Conservation (phyloP, 805 yeast species). For the Candida easanensis region DNA sequence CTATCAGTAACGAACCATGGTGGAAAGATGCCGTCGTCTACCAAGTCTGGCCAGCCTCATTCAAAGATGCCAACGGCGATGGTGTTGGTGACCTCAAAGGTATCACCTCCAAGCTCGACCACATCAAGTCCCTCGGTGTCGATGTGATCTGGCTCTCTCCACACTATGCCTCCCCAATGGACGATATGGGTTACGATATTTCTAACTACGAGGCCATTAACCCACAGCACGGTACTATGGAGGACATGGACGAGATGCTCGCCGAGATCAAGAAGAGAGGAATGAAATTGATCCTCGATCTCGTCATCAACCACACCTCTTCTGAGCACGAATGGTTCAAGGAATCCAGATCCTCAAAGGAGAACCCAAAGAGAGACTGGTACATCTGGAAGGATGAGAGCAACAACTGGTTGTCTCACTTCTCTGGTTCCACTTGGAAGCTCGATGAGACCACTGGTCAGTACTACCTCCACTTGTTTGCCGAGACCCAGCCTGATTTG, state of each 20-base stretch:
- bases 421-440: conserved; percentile 56
- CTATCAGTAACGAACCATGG: conserved; percentile 30
- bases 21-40: conserved; percentile 58
- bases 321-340: conserved; percentile 56
- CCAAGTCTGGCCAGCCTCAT: conserved; percentile 62
- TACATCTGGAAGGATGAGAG: conserved; percentile 58
- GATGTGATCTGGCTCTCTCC: conserved; percentile 59
- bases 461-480: conserved; percentile 54
- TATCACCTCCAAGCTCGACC: conserved; percentile 48
- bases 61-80: conserved; percentile 56
- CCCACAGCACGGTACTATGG: conserved; percentile 51
- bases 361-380: conserved; percentile 59
- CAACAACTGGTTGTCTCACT: conserved; percentile 53
- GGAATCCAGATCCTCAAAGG: conserved; percentile 49
- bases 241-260: conserved; percentile 49
- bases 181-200: conserved; percentile 64
- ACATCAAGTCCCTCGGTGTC: conserved; percentile 46
- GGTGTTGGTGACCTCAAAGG: conserved; percentile 60
- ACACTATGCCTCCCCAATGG: conserved; percentile 55
- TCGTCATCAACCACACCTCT: conserved; percentile 60
- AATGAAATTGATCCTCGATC: conserved; percentile 50
- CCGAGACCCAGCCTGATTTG: conserved; percentile 54
- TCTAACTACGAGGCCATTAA: conserved; percentile 50
- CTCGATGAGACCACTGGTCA: conserved; percentile 53
- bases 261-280: conserved; percentile 46